Percentiles rank a stretch among this genome's conserved stretches.
phyloP scores from a whole-genome alignment of 352 stramenopile species.

The Aphanomyces euteiches region DNA sequence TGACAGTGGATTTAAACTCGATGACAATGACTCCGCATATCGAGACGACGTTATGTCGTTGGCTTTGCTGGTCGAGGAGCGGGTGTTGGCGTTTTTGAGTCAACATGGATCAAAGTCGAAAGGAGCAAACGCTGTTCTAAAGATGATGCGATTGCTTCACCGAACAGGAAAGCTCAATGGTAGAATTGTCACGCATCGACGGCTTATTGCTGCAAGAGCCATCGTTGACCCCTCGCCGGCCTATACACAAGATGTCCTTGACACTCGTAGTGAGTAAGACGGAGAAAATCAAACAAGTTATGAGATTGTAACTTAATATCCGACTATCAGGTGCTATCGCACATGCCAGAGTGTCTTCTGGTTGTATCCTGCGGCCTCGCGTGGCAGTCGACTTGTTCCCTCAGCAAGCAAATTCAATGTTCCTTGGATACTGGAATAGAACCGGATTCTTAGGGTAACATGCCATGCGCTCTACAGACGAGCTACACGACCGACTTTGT shows the following conservation, averaged over 20 bases:
- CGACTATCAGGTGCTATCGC: no score
- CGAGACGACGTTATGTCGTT: neutral
- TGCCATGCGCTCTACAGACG: no score
- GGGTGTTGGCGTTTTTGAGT: neutral
- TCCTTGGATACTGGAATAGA: no score
- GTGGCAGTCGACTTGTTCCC: no score
- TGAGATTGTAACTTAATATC: no score
- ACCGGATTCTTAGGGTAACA: no score
- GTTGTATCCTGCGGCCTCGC: no score
- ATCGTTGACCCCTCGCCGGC: neutral
- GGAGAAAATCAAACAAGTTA: no score
- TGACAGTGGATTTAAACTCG: slow-evolving; percentile 26
- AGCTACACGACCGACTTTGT: no score
- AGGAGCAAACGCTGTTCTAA: neutral
- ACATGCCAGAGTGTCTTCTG: no score
- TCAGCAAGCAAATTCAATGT: no score
- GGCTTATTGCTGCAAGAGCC: neutral
- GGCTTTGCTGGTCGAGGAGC: neutral
- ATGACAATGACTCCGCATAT: neutral
- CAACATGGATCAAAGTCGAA: neutral
- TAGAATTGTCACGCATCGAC: neutral
- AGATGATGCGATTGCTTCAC: neutral
- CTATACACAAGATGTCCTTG: neutral
- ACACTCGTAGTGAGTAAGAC: neutral
- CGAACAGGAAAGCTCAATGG: neutral